Evolutionary conservation across 1,139 yeast genomes (phyloP).

Genomic region (Tardiomyces depauwii): DNA sequence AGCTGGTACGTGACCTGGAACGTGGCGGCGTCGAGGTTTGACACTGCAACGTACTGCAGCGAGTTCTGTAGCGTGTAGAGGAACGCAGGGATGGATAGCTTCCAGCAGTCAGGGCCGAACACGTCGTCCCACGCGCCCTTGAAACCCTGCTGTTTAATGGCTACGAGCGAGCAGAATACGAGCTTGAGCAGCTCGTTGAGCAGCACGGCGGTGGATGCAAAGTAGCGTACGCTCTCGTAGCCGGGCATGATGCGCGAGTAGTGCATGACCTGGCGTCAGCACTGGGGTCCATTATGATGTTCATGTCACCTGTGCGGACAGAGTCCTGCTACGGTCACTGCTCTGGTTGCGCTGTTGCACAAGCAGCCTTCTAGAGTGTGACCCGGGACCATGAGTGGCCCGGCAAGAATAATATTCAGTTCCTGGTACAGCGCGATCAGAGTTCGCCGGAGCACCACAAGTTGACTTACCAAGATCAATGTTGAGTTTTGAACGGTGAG

Average conservation of each 20-base stretch:
- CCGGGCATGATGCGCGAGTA: slow-evolving; percentile 33
- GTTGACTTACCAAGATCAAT: slow-evolving; percentile 19
- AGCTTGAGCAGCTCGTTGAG: slow-evolving; percentile 31
- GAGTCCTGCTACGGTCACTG: no score
- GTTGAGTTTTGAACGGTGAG: slow-evolving; percentile 28
- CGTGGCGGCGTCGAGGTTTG: slow-evolving; percentile 32
- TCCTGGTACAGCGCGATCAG: no score
- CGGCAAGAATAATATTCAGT: no score
- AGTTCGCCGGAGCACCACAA: no score
- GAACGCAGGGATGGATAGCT: slow-evolving; percentile 31
- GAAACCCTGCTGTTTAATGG: slow-evolving; percentile 17
- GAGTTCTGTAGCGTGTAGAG: slow-evolving; percentile 32
- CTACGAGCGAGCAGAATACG: slow-evolving; percentile 20
- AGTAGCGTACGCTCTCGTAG: slow-evolving; percentile 22
- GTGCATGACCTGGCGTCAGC: slow-evolving; percentile 23
- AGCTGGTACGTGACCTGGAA: slow-evolving; percentile 34
- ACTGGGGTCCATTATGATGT: no score
- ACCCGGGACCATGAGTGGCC: no score
- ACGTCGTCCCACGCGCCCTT: slow-evolving; percentile 19
- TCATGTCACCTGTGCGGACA: no score
- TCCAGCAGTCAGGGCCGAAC: slow-evolving; percentile 29
- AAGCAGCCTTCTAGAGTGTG: no score
- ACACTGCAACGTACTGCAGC: slow-evolving; percentile 32
- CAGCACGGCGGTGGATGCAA: slow-evolving; percentile 33
- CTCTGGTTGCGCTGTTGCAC: no score